Percentiles rank a stretch among this genome's conserved stretches.
phyloP scores from a whole-genome alignment of 139 green algal species.

The Tetradesmus lagerheimii region DNA sequence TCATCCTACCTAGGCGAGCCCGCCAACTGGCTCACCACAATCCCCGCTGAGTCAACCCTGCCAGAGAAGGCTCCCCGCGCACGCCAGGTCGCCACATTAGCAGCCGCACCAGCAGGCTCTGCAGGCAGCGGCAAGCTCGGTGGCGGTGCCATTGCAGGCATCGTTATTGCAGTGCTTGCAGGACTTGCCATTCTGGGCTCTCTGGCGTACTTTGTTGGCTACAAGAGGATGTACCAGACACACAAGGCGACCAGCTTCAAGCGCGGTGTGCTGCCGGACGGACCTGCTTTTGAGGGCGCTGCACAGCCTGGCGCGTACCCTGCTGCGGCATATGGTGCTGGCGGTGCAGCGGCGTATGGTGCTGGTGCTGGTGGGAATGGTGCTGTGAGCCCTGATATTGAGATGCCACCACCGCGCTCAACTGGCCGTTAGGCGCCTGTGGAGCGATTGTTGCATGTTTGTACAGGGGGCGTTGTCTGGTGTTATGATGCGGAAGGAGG shows the following conservation, averaged over 20 bases:
- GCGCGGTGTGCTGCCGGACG: constrained; percentile 2
- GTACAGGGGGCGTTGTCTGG: neutral
- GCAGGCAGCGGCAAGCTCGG: neutral
- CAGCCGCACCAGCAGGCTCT: neutral
- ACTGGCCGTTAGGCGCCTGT: neutral
- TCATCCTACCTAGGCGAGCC: neutral
- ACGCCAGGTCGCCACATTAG: neutral
- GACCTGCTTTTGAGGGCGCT: constrained; percentile 3
- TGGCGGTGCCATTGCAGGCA: constrained; percentile 32
- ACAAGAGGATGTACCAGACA: constrained; percentile 22
- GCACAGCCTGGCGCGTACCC: neutral
- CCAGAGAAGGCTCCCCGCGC: neutral
- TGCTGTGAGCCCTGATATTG: constrained; percentile 16
- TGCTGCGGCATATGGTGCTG: constrained; percentile 19
- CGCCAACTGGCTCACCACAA: neutral
- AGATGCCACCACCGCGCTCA: neutral
- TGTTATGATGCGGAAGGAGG: too few species aligned
- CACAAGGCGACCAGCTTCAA: constrained; percentile 35
- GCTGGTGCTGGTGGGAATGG: neutral
- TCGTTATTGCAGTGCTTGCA: constrained; percentile 36
- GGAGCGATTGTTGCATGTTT: neutral
- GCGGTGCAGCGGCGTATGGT: neutral
- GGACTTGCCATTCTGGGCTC: constrained; percentile 16
- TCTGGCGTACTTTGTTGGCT: constrained; percentile 40
- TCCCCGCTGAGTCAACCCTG: neutral